phyloP scores from a whole-genome alignment of 257 asterid species.

The Leptodermis oblonga region DNA sequence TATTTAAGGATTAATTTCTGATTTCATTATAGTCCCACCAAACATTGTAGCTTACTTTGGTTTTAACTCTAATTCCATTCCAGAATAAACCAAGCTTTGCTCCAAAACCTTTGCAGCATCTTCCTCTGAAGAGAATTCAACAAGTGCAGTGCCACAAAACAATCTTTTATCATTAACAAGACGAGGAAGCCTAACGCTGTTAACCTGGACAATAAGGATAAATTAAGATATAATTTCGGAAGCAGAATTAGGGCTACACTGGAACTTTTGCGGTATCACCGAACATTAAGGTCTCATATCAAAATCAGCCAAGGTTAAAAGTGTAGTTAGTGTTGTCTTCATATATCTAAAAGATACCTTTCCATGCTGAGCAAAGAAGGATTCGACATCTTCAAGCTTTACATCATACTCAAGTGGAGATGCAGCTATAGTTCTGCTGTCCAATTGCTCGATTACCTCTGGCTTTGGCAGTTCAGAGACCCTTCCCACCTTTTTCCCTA shows the following conservation, averaged over 20 bases:
- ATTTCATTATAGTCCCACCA: neutral
- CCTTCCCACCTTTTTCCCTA: constrained; percentile 81
- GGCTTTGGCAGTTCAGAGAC: constrained; percentile 64
- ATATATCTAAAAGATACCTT: constrained; percentile 38
- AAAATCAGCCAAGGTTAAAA: neutral
- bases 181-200: constrained; percentile 96
- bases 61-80: constrained; percentile 67
- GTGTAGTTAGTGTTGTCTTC: neutral
- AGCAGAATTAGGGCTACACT: neutral
- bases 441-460: constrained; percentile 76
- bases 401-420: constrained; percentile 75
- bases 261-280: neutral
- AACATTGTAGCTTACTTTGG: constrained; percentile 56
- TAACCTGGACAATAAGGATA: constrained; percentile 49
- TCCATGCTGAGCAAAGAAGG: constrained; percentile 61
- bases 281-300: too few species aligned
- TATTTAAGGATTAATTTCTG: neutral
- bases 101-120: constrained; percentile 65
- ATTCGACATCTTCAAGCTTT: constrained; percentile 74
- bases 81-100: constrained; percentile 64
- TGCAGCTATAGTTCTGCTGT: constrained; percentile 77
- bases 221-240: neutral
- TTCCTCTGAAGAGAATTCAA: constrained; percentile 85
- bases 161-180: constrained; percentile 83
- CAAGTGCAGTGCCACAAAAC: constrained; percentile 82